A percentile compares a stretch with the other conserved stretches of the same genome.
Evolutionary conservation across 768 basidiomycete species (phyloP).

Genomic region (Candolleomyces eurysporus): DNA sequence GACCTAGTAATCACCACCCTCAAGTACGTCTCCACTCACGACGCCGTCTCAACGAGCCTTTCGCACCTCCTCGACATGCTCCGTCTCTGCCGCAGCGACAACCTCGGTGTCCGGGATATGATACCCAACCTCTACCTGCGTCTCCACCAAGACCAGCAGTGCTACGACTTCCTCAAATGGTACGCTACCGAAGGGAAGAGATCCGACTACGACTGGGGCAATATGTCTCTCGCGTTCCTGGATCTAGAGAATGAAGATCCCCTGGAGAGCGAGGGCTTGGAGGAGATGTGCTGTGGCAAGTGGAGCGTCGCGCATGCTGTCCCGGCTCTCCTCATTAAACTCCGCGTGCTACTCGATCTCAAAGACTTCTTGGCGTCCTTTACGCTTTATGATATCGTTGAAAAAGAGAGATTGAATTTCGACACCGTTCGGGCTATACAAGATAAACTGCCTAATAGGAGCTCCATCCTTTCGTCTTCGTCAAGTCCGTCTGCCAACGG

Average conservation of each 20-base stretch:
- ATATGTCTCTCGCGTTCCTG: conserved; percentile 5
- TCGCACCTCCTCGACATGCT: conserved; percentile 11
- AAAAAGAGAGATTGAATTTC: background rate
- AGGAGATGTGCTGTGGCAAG: background rate
- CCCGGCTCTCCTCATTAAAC: conserved; percentile 2
- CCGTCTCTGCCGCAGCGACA: conserved; percentile 11
- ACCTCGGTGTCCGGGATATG: conserved; percentile 8
- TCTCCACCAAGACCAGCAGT: conserved; percentile 8
- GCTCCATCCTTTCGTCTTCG: background rate
- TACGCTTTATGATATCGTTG: background rate
- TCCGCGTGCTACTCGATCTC: conserved; percentile 4
- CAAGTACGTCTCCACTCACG: background rate
- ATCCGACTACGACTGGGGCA: conserved; percentile 5
- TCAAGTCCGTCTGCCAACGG: no score
- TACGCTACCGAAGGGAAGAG: conserved; percentile 1
- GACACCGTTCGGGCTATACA: background rate
- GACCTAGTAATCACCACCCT: background rate
- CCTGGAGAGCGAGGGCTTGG: background rate
- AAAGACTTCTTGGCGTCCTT: background rate
- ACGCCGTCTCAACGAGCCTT: conserved; percentile 3
- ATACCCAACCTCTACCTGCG: conserved; percentile 9
- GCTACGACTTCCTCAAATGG: conserved; percentile 14
- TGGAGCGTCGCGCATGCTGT: background rate
- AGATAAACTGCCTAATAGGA: background rate
- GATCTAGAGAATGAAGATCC: conserved; percentile 11